Base-by-base conservation (phyloP, 768 basidiomycete genomes). In the Rhizopogon vulgaris region DNA sequence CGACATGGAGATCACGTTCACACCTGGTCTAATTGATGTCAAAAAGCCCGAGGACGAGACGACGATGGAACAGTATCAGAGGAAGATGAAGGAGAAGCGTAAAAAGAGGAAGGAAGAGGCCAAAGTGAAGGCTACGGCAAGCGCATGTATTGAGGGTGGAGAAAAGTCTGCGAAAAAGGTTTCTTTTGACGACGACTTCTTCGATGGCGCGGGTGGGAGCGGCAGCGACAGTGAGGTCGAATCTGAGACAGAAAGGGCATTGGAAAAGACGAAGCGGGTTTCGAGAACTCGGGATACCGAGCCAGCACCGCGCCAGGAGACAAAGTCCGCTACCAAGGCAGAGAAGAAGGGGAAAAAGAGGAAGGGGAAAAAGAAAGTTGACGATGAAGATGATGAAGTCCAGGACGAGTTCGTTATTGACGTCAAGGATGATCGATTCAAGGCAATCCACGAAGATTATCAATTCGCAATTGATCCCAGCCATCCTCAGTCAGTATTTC, bases 1-100 rank as follows among this genome's bases (percentile, higher is more conserved):
- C 8, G 91, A 94, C 52, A 89, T 99, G 89, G 87, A 97, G 71
- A 87, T 99, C 62, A 97, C 95, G 0, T 98, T 99, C 67, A 84
- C 80, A 14, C 91, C 96, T 2, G 95, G 85, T 4, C 71, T 98
- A 37, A 83, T 75, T 52, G 79, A 74, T 45, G 64, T 68, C 56
- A 78, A 74, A 58, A 73, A 66, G 17, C 73, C 73, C 14, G 75
- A 76, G 48, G 80, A 90, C n/a, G 86, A 95, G 72, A 97, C 89
- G 4, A 90, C 92, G 1, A 69, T 98, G 32, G 92, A 94, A 63
- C 83, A 72, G 61, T 99, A 99, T 68, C 85, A 90, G 67, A 74
- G 87, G 56, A 94, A 94, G 71, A 82, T 87, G 78, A 85, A 79
- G 68, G 94, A 97, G 71, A 94, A 91, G 74, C 78, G 84, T 68